A percentile compares a stretch with the other conserved stretches of the same genome.
Evolutionary conservation across 2,329 filamentous ascomycete species (phyloP).

Genomic region (Botrytis tulipae): DNA sequence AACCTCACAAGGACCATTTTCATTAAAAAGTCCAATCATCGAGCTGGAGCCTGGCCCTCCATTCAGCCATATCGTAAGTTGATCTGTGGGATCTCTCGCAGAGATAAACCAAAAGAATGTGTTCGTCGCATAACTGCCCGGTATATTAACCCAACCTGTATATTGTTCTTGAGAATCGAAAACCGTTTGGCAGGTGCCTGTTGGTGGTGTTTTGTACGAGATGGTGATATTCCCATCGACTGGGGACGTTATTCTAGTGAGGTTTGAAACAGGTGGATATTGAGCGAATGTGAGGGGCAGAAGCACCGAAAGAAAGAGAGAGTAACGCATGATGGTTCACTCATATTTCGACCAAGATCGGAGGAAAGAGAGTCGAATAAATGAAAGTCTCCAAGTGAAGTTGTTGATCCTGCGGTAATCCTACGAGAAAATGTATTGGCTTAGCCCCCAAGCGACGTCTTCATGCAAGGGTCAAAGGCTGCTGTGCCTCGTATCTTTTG

Average conservation of each 20-base stretch:
- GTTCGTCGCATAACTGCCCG: conserved; percentile 52
- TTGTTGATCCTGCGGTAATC: conserved; percentile 13
- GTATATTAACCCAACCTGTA: conserved; percentile 65
- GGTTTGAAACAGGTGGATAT: conserved; percentile 43
- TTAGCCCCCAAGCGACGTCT: conserved; percentile 2
- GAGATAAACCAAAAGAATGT: conserved; percentile 51
- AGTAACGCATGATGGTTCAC: conserved; percentile 34
- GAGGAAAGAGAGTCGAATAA: conserved; percentile 19
- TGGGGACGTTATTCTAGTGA: conserved; percentile 60
- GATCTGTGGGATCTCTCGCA: conserved; percentile 47
- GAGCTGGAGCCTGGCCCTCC: conserved; percentile 65
- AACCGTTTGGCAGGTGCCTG: conserved; percentile 62
- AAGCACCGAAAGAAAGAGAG: conserved; percentile 28
- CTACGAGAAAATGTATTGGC: conserved; percentile 5
- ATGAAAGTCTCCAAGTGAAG: neutral
- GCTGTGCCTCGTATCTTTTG: conserved; percentile 7
- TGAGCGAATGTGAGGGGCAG: conserved; percentile 35
- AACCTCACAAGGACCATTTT: conserved; percentile 55
- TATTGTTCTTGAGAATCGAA: conserved; percentile 67
- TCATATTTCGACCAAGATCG: conserved; percentile 31
- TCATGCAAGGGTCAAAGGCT: conserved; percentile 10
- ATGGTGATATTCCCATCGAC: conserved; percentile 63
- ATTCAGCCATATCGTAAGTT: conserved; percentile 64
- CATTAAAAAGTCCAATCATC: conserved; percentile 62
- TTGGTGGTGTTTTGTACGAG: conserved; percentile 61